Percentiles rank a stretch among this genome's conserved stretches.
Conservation (phyloP, 2,329 filamentous ascomycete species). For the Microdochium paspali region DNA sequence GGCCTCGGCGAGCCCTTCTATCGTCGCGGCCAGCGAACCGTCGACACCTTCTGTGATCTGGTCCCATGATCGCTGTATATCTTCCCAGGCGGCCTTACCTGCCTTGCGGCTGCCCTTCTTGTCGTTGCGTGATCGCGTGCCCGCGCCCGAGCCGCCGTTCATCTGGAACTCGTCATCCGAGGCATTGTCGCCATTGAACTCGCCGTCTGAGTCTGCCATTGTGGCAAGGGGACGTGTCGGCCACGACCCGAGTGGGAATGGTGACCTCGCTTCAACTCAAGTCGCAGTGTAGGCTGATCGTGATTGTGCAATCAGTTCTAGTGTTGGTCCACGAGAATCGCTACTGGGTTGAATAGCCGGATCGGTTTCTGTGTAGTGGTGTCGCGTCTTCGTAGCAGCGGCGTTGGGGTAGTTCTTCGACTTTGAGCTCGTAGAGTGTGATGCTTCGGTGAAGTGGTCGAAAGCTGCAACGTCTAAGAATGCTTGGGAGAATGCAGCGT, state of each 20-base stretch:
- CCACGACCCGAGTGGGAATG: background rate
- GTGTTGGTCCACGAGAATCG: background rate
- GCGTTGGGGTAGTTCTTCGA: too few species aligned
- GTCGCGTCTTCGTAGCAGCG: too few species aligned
- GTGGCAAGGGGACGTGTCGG: slow-evolving; percentile 1
- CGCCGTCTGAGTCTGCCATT: slow-evolving; percentile 68
- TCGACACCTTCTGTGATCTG: slow-evolving; percentile 70
- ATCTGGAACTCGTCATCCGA: slow-evolving; percentile 56
- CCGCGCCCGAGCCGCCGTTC: slow-evolving; percentile 22
- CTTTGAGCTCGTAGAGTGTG: too few species aligned
- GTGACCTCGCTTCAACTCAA: too few species aligned
- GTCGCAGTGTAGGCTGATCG: too few species aligned
- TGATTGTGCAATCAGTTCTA: too few species aligned
- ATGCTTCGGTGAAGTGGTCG: too few species aligned
- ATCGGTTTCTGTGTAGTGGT: too few species aligned
- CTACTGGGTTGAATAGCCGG: too few species aligned
- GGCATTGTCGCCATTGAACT: slow-evolving; percentile 53
- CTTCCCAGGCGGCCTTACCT: slow-evolving; percentile 52
- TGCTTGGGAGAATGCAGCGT: too few species aligned
- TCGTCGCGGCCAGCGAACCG: slow-evolving; percentile 61
- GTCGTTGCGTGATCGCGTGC: slow-evolving; percentile 13
- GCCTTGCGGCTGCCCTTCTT: slow-evolving; percentile 19
- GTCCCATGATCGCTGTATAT: slow-evolving; percentile 62
- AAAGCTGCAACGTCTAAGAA: too few species aligned
- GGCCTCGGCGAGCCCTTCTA: slow-evolving; percentile 69